Conservation (phyloP, 495 filamentous ascomycete species). For the Penicillium malachiteum region DNA sequence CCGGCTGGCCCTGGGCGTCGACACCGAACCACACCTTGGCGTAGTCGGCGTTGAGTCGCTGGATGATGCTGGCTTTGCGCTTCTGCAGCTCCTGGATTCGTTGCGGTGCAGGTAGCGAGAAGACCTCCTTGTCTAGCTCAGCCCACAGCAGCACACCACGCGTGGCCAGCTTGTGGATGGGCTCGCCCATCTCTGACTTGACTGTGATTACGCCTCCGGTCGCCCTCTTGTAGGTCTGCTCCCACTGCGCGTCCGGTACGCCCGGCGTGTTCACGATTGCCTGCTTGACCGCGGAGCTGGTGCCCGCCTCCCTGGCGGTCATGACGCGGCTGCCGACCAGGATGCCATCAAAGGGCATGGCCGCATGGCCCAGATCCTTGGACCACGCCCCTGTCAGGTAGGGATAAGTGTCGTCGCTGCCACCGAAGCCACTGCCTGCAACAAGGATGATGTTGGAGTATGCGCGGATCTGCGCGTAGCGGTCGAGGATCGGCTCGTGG, state of each 20-base stretch:
- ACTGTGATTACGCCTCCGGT: conserved; percentile 95
- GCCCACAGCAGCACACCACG: conserved; percentile 94
- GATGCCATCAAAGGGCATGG: conserved; percentile 52
- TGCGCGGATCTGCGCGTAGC: conserved; percentile 44
- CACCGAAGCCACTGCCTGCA: conserved; percentile 51
- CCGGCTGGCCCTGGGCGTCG: conserved; percentile 70
- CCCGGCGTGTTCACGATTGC: conserved; percentile 90
- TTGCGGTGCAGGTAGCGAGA: conserved; percentile 92
- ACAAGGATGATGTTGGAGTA: conserved; percentile 47
- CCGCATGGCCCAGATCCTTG: conserved; percentile 33
- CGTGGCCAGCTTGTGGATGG: conserved; percentile 96
- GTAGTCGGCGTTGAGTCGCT: conserved; percentile 96
- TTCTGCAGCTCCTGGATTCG: conserved; percentile 89
- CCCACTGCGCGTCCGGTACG: conserved; percentile 89
- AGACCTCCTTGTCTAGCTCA: conserved; percentile 97
- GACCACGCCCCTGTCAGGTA: conserved; percentile 50
- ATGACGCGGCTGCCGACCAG: conserved; percentile 52
- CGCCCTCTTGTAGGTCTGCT: conserved; percentile 91
- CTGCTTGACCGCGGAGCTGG: conserved; percentile 88
- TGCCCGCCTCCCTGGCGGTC: conserved; percentile 74
- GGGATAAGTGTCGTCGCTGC: conserved; percentile 45
- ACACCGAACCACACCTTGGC: conserved; percentile 98
- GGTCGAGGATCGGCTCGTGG: conserved; percentile 45
- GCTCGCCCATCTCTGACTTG: conserved; percentile 97
- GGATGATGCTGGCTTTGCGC: conserved; percentile 90